phyloP scores from a whole-genome alignment of 176 grass and related monocot genomes.

The Bothriochloa decipiens region DNA sequence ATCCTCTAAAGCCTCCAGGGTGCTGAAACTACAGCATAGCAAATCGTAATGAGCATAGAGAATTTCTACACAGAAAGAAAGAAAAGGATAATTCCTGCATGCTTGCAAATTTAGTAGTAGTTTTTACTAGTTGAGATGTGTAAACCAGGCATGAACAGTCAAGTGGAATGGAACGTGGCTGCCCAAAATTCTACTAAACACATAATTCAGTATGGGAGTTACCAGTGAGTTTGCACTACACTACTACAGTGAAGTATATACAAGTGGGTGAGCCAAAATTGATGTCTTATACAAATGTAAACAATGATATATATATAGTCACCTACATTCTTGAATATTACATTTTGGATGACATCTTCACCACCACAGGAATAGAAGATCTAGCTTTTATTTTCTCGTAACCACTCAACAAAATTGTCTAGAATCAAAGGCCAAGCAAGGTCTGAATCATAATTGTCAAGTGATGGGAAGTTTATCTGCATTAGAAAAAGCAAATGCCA shows the following conservation, averaged over 20 bases:
- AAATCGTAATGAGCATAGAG: not conserved
- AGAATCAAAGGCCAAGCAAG: conserved; percentile 97
- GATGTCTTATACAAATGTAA: conserved; percentile 2
- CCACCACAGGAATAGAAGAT: conserved; percentile 30
- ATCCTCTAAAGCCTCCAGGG: conserved; percentile 37
- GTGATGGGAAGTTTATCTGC: conserved; percentile 97
- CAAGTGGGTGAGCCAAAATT: not conserved
- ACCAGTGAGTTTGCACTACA: not conserved
- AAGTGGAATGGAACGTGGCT: not conserved
- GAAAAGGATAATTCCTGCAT: conserved; percentile 7
- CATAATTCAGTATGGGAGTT: not conserved
- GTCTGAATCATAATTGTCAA: conserved; percentile 91
- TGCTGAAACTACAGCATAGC: conserved; percentile 40
- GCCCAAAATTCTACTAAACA: not conserved
- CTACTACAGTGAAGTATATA: not conserved
- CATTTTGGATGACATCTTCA: conserved; percentile 41
- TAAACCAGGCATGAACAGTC: not conserved
- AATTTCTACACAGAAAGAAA: not conserved
- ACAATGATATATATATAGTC: conserved; percentile 2
- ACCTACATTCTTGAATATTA: conserved; percentile 51
- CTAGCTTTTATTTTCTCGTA: conserved; percentile 72
- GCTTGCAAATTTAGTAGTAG: not conserved
- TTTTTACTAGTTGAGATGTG: not conserved
- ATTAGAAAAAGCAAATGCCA: conserved; percentile 32
- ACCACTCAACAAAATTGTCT: conserved; percentile 99